phyloP scores from a whole-genome alignment of 768 basidiomycete species.

The Boletus rufocinnamomeus region DNA sequence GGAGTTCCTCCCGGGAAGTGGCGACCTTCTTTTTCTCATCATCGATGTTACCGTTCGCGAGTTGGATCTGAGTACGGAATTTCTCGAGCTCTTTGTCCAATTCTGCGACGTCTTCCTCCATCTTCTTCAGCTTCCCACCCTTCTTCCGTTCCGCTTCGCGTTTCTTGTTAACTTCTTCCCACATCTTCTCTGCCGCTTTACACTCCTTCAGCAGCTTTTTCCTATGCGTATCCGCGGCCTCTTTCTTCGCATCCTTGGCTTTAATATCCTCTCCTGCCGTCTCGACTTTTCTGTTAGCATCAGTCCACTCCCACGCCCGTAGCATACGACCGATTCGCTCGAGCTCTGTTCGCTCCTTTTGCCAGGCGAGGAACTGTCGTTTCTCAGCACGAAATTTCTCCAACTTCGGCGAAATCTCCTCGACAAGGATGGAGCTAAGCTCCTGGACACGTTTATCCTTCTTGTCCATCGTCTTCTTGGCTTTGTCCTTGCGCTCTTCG shows the following conservation, averaged over 20 bases:
- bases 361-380: constrained; percentile 83
- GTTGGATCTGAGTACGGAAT: constrained; percentile 80
- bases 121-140: constrained; percentile 86
- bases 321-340: constrained; percentile 81
- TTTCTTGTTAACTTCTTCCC: constrained; percentile 65
- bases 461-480: constrained; percentile 92
- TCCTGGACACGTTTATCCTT: constrained; percentile 96
- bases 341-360: constrained; percentile 85
- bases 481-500: constrained; percentile 97
- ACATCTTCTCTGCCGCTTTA: constrained; percentile 66
- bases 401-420: constrained; percentile 94
- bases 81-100: constrained; percentile 82
- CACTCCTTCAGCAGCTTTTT: constrained; percentile 55
- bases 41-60: constrained; percentile 69
- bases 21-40: constrained; percentile 73
- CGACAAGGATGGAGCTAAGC: constrained; percentile 72
- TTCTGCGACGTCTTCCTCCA: constrained; percentile 78
- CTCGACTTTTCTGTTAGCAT: constrained; percentile 51
- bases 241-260: constrained; percentile 50
- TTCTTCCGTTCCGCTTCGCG: constrained; percentile 89
- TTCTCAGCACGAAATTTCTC: constrained; percentile 90
- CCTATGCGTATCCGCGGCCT: constrained; percentile 46
- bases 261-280: constrained; percentile 59
- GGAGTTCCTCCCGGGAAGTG: constrained; percentile 53
- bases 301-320: constrained; percentile 88